Percentiles rank a stretch among this genome's conserved stretches.
Conservation (phyloP, 2,329 filamentous ascomycete genomes). For the Talaromyces sp. region DNA sequence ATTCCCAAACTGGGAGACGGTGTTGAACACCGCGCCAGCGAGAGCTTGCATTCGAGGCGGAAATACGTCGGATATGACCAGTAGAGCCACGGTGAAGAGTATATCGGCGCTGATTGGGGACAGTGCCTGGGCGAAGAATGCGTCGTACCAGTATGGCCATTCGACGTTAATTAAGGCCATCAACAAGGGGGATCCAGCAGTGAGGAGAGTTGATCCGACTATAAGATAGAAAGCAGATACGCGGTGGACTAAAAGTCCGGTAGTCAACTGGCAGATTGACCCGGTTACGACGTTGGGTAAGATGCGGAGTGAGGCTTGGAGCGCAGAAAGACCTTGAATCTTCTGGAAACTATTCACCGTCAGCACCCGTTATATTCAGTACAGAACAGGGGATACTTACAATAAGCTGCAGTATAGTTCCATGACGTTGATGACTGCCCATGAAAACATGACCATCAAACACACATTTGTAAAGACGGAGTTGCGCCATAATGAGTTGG, state of each 20-base stretch:
- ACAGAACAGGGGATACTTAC: background rate
- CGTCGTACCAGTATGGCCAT: constrained; percentile 49
- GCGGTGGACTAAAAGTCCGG: constrained; percentile 47
- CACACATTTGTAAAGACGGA: constrained; percentile 31
- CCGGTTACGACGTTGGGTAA: constrained; percentile 42
- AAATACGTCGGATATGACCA: constrained; percentile 56
- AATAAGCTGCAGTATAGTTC: constrained; percentile 28
- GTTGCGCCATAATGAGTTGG: constrained; percentile 35
- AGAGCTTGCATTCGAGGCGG: constrained; percentile 57
- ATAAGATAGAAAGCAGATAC: constrained; percentile 45
- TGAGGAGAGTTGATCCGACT: constrained; percentile 35
- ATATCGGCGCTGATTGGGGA: constrained; percentile 47
- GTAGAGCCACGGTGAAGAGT: constrained; percentile 55
- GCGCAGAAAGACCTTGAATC: constrained; percentile 44
- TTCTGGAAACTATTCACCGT: constrained; percentile 41
- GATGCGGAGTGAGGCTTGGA: constrained; percentile 46
- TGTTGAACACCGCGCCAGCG: constrained; percentile 62
- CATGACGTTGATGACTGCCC: constrained; percentile 31
- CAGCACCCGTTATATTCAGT: background rate
- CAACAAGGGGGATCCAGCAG: constrained; percentile 40
- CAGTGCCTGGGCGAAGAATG: constrained; percentile 45
- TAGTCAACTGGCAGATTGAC: constrained; percentile 42
- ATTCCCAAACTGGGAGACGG: constrained; percentile 55
- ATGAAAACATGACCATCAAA: constrained; percentile 32
- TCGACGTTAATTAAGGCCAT: constrained; percentile 46